phyloP scores from a whole-genome alignment of 1,284 basidiomycete species.

The Anthracocystis walkeri region DNA sequence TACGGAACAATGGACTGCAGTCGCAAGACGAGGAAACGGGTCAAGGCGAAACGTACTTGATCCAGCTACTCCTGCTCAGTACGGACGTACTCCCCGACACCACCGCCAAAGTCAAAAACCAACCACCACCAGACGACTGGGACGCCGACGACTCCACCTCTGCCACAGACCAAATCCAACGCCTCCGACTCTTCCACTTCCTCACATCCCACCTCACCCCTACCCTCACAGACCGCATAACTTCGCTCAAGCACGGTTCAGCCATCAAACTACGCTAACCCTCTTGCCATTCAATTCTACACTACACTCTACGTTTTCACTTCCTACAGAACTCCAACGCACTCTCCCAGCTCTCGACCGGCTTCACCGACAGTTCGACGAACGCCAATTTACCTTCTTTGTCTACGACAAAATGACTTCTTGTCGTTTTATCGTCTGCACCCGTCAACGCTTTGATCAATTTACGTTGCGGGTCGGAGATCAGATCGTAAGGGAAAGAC shows the following conservation, averaged over 20 bases:
- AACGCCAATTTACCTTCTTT: constrained; percentile 50
- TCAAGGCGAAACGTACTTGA: constrained; percentile 2
- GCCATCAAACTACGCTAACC: constrained; percentile 28
- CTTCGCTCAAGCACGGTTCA: constrained; percentile 8
- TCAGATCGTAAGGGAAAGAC: constrained; percentile 82
- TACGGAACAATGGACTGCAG: neutral
- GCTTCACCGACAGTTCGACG: constrained; percentile 54
- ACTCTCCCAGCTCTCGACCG: constrained; percentile 43
- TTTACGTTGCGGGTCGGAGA: constrained; percentile 85
- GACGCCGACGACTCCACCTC: constrained; percentile 10
- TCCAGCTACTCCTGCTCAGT: constrained; percentile 19
- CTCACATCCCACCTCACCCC: constrained; percentile 9
- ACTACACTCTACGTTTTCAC: neutral
- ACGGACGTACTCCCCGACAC: constrained; percentile 4
- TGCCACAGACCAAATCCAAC: neutral
- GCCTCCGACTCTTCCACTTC: constrained; percentile 13
- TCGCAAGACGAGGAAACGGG: neutral
- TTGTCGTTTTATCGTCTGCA: constrained; percentile 76
- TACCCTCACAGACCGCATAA: constrained; percentile 13
- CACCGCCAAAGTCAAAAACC: neutral
- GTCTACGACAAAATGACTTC: constrained; percentile 64
- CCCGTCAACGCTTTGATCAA: constrained; percentile 86
- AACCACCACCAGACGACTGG: constrained; percentile 17
- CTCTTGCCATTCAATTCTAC: neutral
- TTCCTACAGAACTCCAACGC: constrained; percentile 28